phyloP scores from a whole-genome alignment of 2,329 filamentous ascomycete species.

The Diaporthe sp. region DNA sequence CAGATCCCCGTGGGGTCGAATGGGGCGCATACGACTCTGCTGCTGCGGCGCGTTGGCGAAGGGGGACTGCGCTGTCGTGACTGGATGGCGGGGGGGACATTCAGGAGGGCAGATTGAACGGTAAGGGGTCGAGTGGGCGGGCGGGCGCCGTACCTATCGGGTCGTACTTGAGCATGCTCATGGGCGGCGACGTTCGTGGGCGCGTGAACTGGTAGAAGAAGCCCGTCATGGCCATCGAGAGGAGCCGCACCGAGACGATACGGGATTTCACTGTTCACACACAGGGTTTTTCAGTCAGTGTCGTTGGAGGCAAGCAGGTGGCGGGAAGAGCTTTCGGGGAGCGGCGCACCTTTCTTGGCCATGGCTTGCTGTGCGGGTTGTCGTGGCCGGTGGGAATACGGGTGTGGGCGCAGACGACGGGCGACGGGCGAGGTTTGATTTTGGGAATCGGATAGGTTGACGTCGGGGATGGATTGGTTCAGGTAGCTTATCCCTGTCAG shows the following conservation, averaged over 20 bases:
- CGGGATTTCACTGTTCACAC: constrained; percentile 82
- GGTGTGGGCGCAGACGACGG: neutral
- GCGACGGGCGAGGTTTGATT: constrained; percentile 20
- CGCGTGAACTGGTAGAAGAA: constrained; percentile 95
- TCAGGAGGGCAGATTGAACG: neutral
- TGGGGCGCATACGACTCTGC: neutral
- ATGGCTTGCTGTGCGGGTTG: constrained; percentile 43
- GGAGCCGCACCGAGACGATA: constrained; percentile 90
- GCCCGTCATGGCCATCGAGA: constrained; percentile 99
- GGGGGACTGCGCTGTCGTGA: neutral
- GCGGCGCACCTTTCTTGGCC: constrained; percentile 53
- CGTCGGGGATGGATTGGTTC: neutral
- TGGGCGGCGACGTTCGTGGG: constrained; percentile 82
- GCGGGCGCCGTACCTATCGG: constrained; percentile 78
- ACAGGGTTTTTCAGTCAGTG: neutral
- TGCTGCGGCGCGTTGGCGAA: neutral
- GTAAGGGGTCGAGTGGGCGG: neutral
- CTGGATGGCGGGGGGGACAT: neutral
- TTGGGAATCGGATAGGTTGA: constrained; percentile 19
- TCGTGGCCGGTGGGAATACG: constrained; percentile 12
- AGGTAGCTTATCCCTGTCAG: neutral
- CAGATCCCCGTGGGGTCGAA: neutral
- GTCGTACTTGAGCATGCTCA: constrained; percentile 99
- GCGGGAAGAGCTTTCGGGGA: neutral
- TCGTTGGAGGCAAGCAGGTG: neutral